Conservation (phyloP, 441 rosid species). For the Brassica balearica region DNA sequence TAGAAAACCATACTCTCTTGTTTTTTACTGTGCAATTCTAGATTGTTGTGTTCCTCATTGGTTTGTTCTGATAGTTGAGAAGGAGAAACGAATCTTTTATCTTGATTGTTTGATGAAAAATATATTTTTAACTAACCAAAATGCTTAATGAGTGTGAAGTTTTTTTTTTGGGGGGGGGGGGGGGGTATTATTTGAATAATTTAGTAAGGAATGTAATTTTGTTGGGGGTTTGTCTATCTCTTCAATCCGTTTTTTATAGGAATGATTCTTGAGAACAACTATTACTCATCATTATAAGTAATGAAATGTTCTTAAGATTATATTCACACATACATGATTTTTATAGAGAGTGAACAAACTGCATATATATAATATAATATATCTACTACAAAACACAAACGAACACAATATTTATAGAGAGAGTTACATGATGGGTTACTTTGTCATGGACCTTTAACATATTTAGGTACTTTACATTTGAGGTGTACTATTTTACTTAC, state of each 20-base stretch:
- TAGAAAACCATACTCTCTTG: background rate
- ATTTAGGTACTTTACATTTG: no score
- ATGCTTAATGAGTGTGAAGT: background rate
- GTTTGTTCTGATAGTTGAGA: background rate
- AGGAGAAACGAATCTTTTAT: background rate
- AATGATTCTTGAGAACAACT: background rate
- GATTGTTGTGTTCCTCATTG: background rate
- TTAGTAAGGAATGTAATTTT: background rate
- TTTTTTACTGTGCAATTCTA: background rate
- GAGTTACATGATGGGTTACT: no score
- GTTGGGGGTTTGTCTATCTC: background rate
- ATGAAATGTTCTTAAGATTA: conserved; percentile 7
- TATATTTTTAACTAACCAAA: background rate
- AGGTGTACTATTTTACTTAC: no score
- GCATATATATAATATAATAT: conserved; percentile 9
- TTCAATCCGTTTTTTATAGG: background rate
- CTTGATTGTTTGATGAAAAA: background rate
- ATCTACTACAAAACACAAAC: conserved; percentile 22
- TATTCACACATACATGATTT: background rate
- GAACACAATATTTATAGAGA: conserved; percentile 5
- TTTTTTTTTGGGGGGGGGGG: background rate
- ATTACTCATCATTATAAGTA: background rate
- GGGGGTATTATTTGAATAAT: background rate
- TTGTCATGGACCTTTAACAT: no score
- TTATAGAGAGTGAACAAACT: conserved; percentile 7